Percentiles rank a stretch among this genome's conserved stretches.
phyloP scores from a whole-genome alignment of 768 basidiomycete genomes.

The Boletus fagicola region DNA sequence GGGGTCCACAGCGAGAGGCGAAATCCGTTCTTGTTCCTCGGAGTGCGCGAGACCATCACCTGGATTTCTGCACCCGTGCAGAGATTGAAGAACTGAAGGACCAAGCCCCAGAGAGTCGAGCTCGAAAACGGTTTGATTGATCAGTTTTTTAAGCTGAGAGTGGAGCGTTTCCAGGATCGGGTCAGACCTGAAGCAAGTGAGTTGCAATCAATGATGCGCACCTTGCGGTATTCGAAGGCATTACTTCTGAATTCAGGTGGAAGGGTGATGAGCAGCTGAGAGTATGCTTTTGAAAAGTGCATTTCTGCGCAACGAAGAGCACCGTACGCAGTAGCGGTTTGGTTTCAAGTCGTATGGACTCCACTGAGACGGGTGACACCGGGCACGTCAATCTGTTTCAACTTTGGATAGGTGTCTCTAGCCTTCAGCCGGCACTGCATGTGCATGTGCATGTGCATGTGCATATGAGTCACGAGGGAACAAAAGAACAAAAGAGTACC shows the following conservation, averaged over 20 bases:
- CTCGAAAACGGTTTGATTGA: slow-evolving; percentile 78
- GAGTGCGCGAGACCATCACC: slow-evolving; percentile 1
- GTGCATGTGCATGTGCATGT: too few species aligned
- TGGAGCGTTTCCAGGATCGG: not conserved
- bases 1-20: not conserved
- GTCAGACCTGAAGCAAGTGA: too few species aligned
- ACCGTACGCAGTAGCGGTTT: not conserved
- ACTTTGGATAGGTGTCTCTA: not conserved
- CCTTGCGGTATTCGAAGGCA: slow-evolving; percentile 84
- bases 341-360: not conserved
- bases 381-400: not conserved
- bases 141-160: slow-evolving; percentile 83
- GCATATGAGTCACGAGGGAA: too few species aligned
- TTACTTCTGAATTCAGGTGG: slow-evolving; percentile 76
- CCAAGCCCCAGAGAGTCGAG: slow-evolving; percentile 66
- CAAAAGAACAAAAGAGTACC: too few species aligned
- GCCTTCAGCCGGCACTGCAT: too few species aligned
- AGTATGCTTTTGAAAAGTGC: slow-evolving; percentile 75
- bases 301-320: slow-evolving; percentile 34
- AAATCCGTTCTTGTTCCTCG: slow-evolving; percentile 1
- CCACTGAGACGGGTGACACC: not conserved
- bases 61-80: slow-evolving; percentile 30
- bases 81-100: slow-evolving; percentile 47
- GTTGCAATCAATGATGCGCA: slow-evolving; percentile 22
- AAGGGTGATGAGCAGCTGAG: slow-evolving; percentile 58